Evolutionary conservation across 2,329 filamentous ascomycete genomes (phyloP), one percentile per base, ranked within the genome.

Genomic region (Stagonosporopsis rhizophila): DNA sequence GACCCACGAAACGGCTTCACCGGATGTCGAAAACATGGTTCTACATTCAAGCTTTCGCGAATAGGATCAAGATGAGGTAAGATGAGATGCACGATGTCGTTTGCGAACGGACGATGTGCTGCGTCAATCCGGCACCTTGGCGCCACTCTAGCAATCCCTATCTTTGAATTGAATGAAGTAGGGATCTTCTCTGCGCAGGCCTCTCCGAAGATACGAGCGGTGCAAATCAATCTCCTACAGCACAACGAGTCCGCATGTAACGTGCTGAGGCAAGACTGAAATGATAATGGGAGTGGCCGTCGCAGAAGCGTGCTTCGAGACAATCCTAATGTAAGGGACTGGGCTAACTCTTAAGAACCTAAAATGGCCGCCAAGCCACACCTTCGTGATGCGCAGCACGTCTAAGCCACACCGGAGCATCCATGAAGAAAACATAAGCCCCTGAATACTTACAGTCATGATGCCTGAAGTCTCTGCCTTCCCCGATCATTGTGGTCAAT

Each of bases 361-460:
- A 32, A n/a, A 32, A 32, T 32, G 12, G 30, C 14, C 14, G 14
- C 30, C 30, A n/a, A 32, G 30, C 30, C 14, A 32, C 28, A 30
- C 28, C 22, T 27, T 41, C 32, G 15, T n/a, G 45, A 15, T 48
- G 23, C 25, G 25, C 23, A 48, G 34, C 45, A 50, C n/a, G 38
- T 35, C 47, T 50, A 50, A 50, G 47, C 38, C 47, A 42, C 38
- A 50, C 38, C 30, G 39, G 15, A 23, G 15, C 20, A 35, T 15
- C 20, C 47, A 30, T 30, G 47, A 14, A 34, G 30, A 23, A 28
- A 42, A 20, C 14, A 7, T 27, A 27, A 8, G 20, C 47, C 46
- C 46, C 38, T 50, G 30, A 27, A 8, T 35, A n/a, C 25, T 8
- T 6, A 34, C 11, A n/a, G 9, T 37, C 8, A 8, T 37, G 12